Conservation (phyloP, 2,329 filamentous ascomycete species). For the Aspergillus sp. region DNA sequence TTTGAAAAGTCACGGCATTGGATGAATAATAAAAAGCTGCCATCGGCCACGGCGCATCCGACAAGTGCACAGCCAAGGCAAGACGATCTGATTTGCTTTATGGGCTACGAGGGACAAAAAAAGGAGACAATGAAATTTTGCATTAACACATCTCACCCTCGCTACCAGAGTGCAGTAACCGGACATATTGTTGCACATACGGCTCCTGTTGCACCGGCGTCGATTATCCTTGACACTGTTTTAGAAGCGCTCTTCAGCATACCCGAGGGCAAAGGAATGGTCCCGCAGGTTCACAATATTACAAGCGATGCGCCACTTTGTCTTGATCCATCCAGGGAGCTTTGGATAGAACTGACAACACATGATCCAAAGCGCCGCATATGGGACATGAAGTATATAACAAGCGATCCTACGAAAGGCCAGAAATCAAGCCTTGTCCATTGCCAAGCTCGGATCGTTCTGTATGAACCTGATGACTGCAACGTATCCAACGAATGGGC, state of each 20-base stretch:
- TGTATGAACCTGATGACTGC: constrained; percentile 3
- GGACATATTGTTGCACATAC: constrained; percentile 16
- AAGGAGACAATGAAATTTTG: constrained; percentile 8
- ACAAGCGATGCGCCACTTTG: constrained; percentile 16
- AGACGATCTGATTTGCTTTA: constrained; percentile 5
- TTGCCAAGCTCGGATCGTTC: constrained; percentile 9
- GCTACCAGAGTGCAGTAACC: constrained; percentile 10
- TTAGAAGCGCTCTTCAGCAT: constrained; percentile 15
- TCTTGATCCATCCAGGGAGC: constrained; percentile 8
- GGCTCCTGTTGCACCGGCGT: constrained; percentile 16
- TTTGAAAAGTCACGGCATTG: constrained; percentile 43
- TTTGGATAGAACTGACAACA: constrained; percentile 10
- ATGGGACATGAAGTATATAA: constrained; percentile 13
- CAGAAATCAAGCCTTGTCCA: constrained; percentile 8
- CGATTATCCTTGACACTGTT: constrained; percentile 13
- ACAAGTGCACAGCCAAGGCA: background rate
- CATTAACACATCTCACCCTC: constrained; percentile 14
- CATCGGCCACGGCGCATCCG: background rate
- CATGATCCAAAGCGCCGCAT: constrained; percentile 1
- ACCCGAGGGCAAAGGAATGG: constrained; percentile 7
- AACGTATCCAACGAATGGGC: constrained; percentile 11
- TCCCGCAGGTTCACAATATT: constrained; percentile 13
- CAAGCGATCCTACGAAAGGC: constrained; percentile 1
- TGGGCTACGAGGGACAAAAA: constrained; percentile 10
- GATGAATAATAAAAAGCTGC: constrained; percentile 27